Conservation (phyloP, 441 rosid species). For the Bocquillonia castaneifolia region DNA sequence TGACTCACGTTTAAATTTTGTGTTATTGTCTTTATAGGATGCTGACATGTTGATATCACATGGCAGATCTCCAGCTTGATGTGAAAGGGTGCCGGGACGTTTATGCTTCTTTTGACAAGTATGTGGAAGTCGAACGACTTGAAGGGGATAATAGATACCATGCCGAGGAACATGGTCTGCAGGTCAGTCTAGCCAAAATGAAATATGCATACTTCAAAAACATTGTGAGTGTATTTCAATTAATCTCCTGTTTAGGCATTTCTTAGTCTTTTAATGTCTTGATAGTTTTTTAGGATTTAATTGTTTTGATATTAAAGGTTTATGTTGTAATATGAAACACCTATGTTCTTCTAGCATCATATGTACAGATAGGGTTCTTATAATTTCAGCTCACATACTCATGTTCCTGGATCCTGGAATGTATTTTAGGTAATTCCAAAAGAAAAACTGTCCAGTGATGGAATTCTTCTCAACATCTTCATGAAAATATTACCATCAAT, state of each 20-base stretch:
- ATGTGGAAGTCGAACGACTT: constrained; percentile 94
- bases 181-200: constrained; percentile 45
- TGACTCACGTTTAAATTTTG: constrained; percentile 14
- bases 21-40: constrained; percentile 10
- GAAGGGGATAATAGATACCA: constrained; percentile 97
- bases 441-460: not conserved
- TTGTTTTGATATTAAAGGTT: not conserved
- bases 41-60: constrained; percentile 15
- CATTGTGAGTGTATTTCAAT: not conserved
- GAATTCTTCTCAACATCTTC: not conserved
- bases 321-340: not conserved
- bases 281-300: not conserved
- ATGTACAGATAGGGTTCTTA: not conserved
- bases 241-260: not conserved
- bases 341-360: not conserved
- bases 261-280: not conserved
- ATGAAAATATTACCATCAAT: too few relatives aligned
- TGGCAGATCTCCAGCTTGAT: constrained; percentile 93
- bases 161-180: constrained; percentile 85
- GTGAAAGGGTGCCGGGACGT: constrained; percentile 96
- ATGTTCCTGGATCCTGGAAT: not conserved
- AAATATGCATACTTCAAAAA: not conserved
- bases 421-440: not conserved
- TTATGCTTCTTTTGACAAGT: constrained; percentile 92
- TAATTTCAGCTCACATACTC: not conserved